Conservation (phyloP, 352 stramenopile species). For the Phytophthora pluvialis region DNA sequence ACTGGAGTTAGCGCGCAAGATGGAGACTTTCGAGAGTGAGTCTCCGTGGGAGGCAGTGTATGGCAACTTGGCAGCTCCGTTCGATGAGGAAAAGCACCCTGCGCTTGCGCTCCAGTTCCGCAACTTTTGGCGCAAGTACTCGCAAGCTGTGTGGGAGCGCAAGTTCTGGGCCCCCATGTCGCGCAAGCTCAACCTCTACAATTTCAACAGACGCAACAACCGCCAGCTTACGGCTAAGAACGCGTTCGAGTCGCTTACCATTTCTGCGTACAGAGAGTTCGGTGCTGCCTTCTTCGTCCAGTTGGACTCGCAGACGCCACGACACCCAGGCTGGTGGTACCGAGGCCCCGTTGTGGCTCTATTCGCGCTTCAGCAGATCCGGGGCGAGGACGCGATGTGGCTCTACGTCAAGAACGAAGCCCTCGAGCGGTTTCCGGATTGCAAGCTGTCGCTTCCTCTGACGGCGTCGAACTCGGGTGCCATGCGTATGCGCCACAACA, state of each 20-base stretch:
- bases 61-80: slow-evolving; percentile 41
- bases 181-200: slow-evolving; percentile 2
- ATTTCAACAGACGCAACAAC: slow-evolving; percentile 31
- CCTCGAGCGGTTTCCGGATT: slow-evolving; percentile 50
- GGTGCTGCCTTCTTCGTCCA: slow-evolving; percentile 53
- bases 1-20: slow-evolving; percentile 19
- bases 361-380: slow-evolving; percentile 29
- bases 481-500: slow-evolving; percentile 20
- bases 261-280: slow-evolving; percentile 35
- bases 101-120: slow-evolving; percentile 32
- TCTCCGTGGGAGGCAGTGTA: slow-evolving; percentile 49
- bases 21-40: slow-evolving; percentile 34
- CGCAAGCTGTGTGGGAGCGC: slow-evolving; percentile 58
- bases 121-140: slow-evolving; percentile 47
- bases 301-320: slow-evolving; percentile 39
- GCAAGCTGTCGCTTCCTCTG: slow-evolving; percentile 45
- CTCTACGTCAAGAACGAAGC: slow-evolving; percentile 44
- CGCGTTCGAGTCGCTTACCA: slow-evolving; percentile 45
- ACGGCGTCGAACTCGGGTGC: slow-evolving; percentile 40
- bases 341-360: slow-evolving; percentile 45
- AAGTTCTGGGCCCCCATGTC: slow-evolving; percentile 55
- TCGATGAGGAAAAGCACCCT: slow-evolving; percentile 36
- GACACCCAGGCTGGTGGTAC: slow-evolving; percentile 69
- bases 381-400: slow-evolving; percentile 40
- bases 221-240: slow-evolving; percentile 46